phyloP scores from a whole-genome alignment of 352 stramenopile genomes.

The Globisporangium spiculum region DNA sequence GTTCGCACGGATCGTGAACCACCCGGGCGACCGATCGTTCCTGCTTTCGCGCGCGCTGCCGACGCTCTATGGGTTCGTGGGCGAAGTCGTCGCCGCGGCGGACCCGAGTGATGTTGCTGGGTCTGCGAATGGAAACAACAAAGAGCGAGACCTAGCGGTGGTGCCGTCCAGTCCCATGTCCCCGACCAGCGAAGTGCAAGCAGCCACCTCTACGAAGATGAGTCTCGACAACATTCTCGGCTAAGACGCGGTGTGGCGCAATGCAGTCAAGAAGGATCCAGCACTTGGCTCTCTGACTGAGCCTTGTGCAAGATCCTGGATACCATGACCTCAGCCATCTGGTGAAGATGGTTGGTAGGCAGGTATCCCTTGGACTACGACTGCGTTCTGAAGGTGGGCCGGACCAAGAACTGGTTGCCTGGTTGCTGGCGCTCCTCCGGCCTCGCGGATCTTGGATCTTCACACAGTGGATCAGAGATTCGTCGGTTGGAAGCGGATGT shows the following conservation, averaged over 20 bases:
- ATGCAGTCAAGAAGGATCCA: not conserved
- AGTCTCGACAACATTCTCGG: constrained; percentile 14
- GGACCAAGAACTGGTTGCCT: not conserved
- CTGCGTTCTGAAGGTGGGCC: not conserved
- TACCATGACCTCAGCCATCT: not conserved
- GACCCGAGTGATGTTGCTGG: not conserved
- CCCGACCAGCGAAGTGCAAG: not conserved
- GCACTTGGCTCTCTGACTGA: not conserved
- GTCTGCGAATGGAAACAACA: not conserved
- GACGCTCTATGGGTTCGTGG: constrained; percentile 13
- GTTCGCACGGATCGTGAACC: constrained; percentile 11
- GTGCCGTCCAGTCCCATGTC: not conserved
- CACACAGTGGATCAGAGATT: not conserved
- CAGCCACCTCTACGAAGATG: constrained; percentile 9
- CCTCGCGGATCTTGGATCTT: not conserved
- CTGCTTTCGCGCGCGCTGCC: constrained; percentile 11
- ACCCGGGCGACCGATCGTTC: constrained; percentile 11
- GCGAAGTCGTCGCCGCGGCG: constrained; percentile 1
- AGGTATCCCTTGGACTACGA: not conserved
- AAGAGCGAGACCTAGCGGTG: not conserved
- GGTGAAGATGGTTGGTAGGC: not conserved
- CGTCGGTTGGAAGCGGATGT: not conserved
- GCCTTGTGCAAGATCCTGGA: not conserved
- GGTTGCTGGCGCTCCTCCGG: not conserved
- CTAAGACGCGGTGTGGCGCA: not conserved